These are phyloP conservation scores for Beauveria sp. DNA, from an alignment of 2,329 filamentous ascomycete genomes.

Conservation along the genomic window DNA sequence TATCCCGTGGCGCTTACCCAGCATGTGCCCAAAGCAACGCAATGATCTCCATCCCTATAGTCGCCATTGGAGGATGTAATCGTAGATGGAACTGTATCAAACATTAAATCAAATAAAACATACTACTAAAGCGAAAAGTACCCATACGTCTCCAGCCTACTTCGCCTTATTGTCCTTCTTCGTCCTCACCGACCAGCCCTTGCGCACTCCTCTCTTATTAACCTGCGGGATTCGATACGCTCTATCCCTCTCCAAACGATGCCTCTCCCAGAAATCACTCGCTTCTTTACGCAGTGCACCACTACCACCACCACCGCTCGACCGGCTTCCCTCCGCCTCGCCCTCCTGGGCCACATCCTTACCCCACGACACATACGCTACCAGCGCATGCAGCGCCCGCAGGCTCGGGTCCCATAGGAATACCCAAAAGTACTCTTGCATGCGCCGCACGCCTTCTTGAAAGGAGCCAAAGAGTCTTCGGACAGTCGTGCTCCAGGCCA, in stretches of 20 bases:
- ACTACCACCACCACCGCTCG: constrained; percentile 12
- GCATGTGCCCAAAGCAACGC: background rate
- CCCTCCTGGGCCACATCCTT: background rate
- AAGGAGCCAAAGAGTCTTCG: constrained; percentile 25
- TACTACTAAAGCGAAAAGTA: too few species aligned
- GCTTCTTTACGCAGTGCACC: constrained; percentile 22
- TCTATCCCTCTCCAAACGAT: constrained; percentile 30
- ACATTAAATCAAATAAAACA: too few species aligned
- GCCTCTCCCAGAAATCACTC: constrained; percentile 35
- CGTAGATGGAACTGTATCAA: too few species aligned
- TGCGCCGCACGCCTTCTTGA: constrained; percentile 11
- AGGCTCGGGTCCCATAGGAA: constrained; percentile 18
- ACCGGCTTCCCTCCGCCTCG: constrained; percentile 14
- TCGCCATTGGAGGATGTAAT: too few species aligned
- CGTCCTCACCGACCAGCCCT: constrained; percentile 2
- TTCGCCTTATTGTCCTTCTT: constrained; percentile 7
- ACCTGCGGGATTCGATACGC: constrained; percentile 32
- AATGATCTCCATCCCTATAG: too few species aligned
- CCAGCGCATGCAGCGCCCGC: constrained; percentile 4
- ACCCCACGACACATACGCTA: background rate
- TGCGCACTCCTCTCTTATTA: constrained; percentile 21
- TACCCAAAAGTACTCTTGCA: constrained; percentile 17
- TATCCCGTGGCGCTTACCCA: too few species aligned
- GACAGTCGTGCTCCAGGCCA: constrained; percentile 46
- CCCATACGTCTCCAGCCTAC: background rate